These are phyloP conservation scores for Solanum lycopersicoides DNA, from an alignment of 257 asterid genomes.

Conservation along the genomic window DNA sequence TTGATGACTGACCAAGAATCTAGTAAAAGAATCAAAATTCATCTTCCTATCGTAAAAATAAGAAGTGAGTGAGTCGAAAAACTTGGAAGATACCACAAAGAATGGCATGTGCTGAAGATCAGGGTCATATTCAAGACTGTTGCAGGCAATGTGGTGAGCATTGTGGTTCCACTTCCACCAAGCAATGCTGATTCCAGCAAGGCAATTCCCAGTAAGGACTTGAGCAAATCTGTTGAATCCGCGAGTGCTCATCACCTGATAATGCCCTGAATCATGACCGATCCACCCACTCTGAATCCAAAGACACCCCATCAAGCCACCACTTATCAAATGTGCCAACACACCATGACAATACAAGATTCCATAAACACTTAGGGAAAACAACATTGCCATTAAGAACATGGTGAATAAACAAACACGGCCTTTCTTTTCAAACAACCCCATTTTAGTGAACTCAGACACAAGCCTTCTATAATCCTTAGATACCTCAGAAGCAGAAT, in stretches of 20 bases:
- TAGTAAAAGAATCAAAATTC: constrained; percentile 39
- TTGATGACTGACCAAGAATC: constrained; percentile 60
- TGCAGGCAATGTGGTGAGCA: constrained; percentile 84
- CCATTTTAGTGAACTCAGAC: constrained; percentile 52
- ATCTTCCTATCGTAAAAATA: constrained; percentile 38
- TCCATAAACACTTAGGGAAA: constrained; percentile 45
- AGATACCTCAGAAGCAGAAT: constrained; percentile 56
- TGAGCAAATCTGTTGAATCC: constrained; percentile 41
- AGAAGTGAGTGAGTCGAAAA: constrained; percentile 56
- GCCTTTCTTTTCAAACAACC: constrained; percentile 61
- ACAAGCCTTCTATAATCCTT: constrained; percentile 67
- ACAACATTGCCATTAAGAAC: constrained; percentile 18
- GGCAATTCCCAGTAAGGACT: constrained; percentile 53
- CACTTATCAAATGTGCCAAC: constrained; percentile 44
- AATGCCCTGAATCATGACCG: constrained; percentile 90
- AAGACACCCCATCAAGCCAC: constrained; percentile 57
- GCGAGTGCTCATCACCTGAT: constrained; percentile 42
- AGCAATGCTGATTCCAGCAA: constrained; percentile 76
- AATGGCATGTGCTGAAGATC: constrained; percentile 82
- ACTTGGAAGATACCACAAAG: constrained; percentile 63
- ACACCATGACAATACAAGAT: constrained; percentile 45
- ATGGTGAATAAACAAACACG: constrained; percentile 30
- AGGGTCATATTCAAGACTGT: constrained; percentile 81
- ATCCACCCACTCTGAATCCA: constrained; percentile 98
- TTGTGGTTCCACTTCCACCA: constrained; percentile 96